Conservation (phyloP, 371 early-diverging fungal species). For the Apophysomyces ossiformis region DNA sequence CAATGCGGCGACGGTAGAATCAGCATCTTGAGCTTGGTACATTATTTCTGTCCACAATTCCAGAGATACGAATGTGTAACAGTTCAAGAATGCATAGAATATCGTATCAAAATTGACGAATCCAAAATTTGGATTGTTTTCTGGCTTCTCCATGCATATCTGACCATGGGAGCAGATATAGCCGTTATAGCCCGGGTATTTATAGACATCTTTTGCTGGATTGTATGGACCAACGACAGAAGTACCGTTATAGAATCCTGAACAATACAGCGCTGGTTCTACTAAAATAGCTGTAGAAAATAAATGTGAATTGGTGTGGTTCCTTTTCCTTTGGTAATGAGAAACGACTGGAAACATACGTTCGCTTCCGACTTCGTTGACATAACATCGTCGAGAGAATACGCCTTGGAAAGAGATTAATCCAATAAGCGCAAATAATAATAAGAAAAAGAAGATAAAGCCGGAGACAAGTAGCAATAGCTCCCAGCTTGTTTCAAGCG, state of each 20-base stretch:
- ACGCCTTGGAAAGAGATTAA: conserved; percentile 59
- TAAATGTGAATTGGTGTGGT: neutral
- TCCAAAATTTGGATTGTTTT: conserved; percentile 49
- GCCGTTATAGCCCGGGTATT: conserved; percentile 39
- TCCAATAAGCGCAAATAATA: conserved; percentile 61
- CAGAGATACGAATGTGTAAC: conserved; percentile 58
- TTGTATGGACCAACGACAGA: conserved; percentile 47
- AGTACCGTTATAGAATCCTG: conserved; percentile 59
- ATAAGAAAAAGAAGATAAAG: conserved; percentile 60
- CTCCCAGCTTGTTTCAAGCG: conserved; percentile 58
- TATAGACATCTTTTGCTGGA: conserved; percentile 34
- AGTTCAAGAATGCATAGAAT: conserved; percentile 52
- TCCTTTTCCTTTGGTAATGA: neutral
- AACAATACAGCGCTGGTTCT: conserved; percentile 54
- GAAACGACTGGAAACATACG: conserved; percentile 33
- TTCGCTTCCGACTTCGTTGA: conserved; percentile 16
- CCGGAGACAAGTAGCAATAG: conserved; percentile 56
- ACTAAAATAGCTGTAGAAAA: conserved; percentile 39
- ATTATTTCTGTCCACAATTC: conserved; percentile 64
- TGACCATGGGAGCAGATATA: conserved; percentile 49
- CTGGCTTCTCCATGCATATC: conserved; percentile 50
- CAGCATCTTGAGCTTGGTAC: conserved; percentile 60
- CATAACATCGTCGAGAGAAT: conserved; percentile 55
- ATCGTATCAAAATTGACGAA: conserved; percentile 60
- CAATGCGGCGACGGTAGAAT: conserved; percentile 49